phyloP scores from a whole-genome alignment of 202 grass and related monocot species.

The Digitaria exilis region DNA sequence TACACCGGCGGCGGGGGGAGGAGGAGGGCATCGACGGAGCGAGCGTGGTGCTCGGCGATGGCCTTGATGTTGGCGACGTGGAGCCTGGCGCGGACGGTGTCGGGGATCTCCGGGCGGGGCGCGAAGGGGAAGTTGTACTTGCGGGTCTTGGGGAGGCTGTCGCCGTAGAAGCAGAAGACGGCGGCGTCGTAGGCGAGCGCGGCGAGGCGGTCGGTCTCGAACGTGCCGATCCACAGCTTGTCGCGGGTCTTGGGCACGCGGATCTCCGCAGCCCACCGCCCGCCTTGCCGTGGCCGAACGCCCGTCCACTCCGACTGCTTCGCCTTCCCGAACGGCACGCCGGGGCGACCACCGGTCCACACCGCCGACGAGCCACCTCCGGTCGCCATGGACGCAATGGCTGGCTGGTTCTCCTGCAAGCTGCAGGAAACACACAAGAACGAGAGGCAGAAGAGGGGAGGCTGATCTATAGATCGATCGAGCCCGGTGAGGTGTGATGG shows the following conservation, averaged over 20 bases:
- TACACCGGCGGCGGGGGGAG: background rate
- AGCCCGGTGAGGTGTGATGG: background rate
- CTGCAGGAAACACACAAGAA: background rate
- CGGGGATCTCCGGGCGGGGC: background rate
- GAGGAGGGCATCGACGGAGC: background rate
- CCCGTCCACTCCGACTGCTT: background rate
- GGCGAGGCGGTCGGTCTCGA: background rate
- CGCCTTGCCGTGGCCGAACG: background rate
- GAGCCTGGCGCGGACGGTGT: background rate
- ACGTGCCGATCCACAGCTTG: conserved; percentile 33
- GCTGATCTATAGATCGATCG: too few relatives aligned
- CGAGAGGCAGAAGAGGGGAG: background rate
- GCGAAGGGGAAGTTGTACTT: background rate
- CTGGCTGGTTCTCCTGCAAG: background rate
- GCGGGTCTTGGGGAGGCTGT: background rate
- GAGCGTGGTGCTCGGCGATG: background rate
- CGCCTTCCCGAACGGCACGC: background rate
- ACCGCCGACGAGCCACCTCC: background rate
- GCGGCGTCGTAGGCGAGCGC: conserved; percentile 29
- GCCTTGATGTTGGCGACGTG: background rate
- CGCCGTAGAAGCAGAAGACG: conserved; percentile 27
- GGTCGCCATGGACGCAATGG: background rate
- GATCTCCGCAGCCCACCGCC: conserved; percentile 13
- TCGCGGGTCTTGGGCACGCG: background rate
- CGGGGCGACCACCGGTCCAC: background rate